A percentile compares a stretch with the other conserved stretches of the same genome.
These are phyloP conservation scores for Nemania serpens DNA, from an alignment of 2,329 filamentous ascomycete genomes.

Conservation along the genomic window DNA sequence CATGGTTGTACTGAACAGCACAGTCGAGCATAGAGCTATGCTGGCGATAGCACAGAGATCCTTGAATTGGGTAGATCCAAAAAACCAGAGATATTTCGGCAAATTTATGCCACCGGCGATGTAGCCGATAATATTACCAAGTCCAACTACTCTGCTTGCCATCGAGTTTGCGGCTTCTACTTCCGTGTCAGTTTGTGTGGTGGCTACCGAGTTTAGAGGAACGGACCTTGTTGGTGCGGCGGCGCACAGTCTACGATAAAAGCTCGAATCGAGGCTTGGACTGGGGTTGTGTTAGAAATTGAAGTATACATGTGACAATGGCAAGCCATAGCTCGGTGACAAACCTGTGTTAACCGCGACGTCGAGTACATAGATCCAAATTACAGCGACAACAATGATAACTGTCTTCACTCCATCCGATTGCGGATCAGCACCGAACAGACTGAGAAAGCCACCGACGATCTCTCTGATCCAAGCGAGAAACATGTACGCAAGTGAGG, in stretches of 20 bases:
- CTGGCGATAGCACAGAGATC: conserved; percentile 86
- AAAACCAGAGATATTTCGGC: conserved; percentile 73
- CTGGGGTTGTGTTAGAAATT: conserved; percentile 46
- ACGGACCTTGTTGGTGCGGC: conserved; percentile 76
- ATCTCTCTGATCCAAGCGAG: conserved; percentile 77
- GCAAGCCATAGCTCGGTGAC: conserved; percentile 32
- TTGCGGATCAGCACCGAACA: conserved; percentile 73
- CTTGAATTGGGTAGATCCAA: conserved; percentile 91
- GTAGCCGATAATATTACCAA: conserved; percentile 91
- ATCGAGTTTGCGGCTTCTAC: conserved; percentile 86
- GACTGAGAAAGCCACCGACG: conserved; percentile 66
- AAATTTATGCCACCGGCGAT: conserved; percentile 84
- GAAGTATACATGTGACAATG: background rate
- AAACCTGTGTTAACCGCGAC: conserved; percentile 91
- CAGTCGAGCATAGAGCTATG: conserved; percentile 70
- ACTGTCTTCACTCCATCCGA: conserved; percentile 66
- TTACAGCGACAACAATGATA: conserved; percentile 78
- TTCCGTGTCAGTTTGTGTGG: conserved; percentile 11
- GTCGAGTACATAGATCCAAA: conserved; percentile 88
- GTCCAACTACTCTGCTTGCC: conserved; percentile 83
- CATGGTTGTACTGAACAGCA: conserved; percentile 69
- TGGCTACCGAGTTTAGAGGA: background rate
- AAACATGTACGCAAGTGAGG: conserved; percentile 68
- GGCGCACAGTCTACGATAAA: conserved; percentile 95
- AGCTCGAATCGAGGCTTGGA: conserved; percentile 88